Percentiles rank a stretch among this genome's conserved stretches.
Conservation (phyloP, 2,329 filamentous ascomycete genomes). For the Parastagonospora avenae region DNA sequence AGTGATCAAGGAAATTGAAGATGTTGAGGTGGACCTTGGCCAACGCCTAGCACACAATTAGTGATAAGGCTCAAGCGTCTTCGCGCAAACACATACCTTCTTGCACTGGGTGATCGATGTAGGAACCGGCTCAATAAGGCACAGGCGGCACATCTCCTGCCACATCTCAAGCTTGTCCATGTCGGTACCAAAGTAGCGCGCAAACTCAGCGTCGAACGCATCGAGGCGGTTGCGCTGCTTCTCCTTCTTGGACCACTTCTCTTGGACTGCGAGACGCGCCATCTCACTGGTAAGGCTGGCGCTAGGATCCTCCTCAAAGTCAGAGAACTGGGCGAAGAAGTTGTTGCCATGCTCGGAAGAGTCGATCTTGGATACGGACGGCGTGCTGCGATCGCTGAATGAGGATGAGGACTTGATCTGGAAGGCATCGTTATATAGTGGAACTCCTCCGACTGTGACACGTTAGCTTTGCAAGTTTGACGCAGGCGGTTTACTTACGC, state of each 20-base stretch:
- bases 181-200: slow-evolving; percentile 11
- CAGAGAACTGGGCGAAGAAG: slow-evolving; percentile 7
- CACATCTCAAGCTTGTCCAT: slow-evolving; percentile 20
- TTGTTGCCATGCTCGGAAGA: neutral
- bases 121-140: slow-evolving; percentile 16
- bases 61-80: neutral
- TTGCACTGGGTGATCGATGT: slow-evolving; percentile 27
- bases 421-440: too few relatives aligned
- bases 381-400: too few relatives aligned
- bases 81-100: slow-evolving; percentile 15
- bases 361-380: neutral
- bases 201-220: slow-evolving; percentile 16
- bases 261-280: slow-evolving; percentile 15
- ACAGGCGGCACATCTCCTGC: slow-evolving; percentile 27
- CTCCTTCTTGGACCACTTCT: slow-evolving; percentile 14
- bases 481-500: too few relatives aligned
- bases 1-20: slow-evolving; percentile 17
- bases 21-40: slow-evolving; percentile 18
- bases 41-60: slow-evolving; percentile 7
- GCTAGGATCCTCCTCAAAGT: slow-evolving; percentile 11
- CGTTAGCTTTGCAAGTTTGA: too few relatives aligned
- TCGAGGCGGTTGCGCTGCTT: slow-evolving; percentile 7
- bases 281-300: slow-evolving; percentile 12
- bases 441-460: too few relatives aligned
- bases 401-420: too few relatives aligned